Base-by-base conservation (phyloP, 345 rosid species). In the Gossypium australe region DNA sequence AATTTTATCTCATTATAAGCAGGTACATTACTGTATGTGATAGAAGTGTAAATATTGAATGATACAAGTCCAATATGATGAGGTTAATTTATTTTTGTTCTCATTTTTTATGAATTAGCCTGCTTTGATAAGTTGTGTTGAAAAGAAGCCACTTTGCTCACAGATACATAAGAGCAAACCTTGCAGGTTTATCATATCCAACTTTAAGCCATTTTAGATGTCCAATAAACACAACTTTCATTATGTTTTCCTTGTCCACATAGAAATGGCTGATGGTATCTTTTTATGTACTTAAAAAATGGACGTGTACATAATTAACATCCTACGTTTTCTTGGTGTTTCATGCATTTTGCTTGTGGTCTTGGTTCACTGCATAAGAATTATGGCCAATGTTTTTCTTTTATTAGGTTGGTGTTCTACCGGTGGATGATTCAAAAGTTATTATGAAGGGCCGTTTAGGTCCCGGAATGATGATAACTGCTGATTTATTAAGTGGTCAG, bases 401-500 rank as follows among this genome's bases (percentile, higher is more conserved):
- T 74, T 59, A 25, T 81, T 82, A 95, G 99, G 99, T 95, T 60
- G 99, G 99, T 77, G 99, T 95, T 81, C 65, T 95, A 68, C 98
- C 99, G 2, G 88, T 95, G 86, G 98, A 95, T 78, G 99, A 95
- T 79, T 88, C 94, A 47, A 95, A 92, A 84, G 89, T 95, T 66
- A 89, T 82, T 6, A 87, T 88, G 96, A 95, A 95, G 83, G 99
- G 98, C 56, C 94, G 98, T 72, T 86, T 95, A 45, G 99, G 99
- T 80, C 99, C 99, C 20, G 99, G 99, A 77, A 95, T 95, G 99
- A 95, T 95, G 99, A 95, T 95, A 78, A 73, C 94, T 67, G 99
- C 84, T 75, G 98, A 95, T 84, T 79, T 95, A 81, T 82, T 70
- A 55, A 83, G 83, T 85, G 99, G 99, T 75, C 94, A 93, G 99